Evolutionary conservation across 345 rosid genomes (phyloP).

Genomic region (Theobroma cacao): DNA sequence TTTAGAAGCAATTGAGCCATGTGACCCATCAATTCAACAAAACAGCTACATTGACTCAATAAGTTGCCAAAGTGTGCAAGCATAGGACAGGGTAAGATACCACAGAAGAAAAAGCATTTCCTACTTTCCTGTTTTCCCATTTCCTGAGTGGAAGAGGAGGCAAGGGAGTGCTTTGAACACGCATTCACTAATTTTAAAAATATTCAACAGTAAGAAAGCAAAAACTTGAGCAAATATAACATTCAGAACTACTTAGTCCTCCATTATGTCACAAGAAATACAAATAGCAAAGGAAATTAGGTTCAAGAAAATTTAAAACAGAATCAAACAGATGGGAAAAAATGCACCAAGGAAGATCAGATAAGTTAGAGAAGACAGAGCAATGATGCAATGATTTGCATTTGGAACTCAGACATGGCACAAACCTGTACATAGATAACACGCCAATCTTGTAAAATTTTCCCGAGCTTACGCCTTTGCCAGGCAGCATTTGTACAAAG

Average conservation of each 20-base stretch:
- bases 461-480: conserved; percentile 99
- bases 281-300: background rate
- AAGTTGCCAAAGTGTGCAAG: background rate
- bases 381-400: background rate
- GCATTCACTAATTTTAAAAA: background rate
- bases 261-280: background rate
- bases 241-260: background rate
- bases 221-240: background rate
- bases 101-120: background rate
- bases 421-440: conserved; percentile 74
- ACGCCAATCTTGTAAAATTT: conserved; percentile 95
- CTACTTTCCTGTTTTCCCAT: background rate
- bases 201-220: background rate
- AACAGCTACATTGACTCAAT: background rate
- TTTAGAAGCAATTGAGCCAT: background rate
- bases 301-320: background rate
- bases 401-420: conserved; percentile 6
- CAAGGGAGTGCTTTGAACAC: background rate
- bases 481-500: conserved; percentile 94
- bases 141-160: background rate
- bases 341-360: background rate
- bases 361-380: conserved; percentile 7
- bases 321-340: background rate
- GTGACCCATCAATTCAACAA: background rate
- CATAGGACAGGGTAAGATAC: background rate